Conservation (phyloP, 257 asterid genomes). For the Parsonsia alboflavescens region DNA sequence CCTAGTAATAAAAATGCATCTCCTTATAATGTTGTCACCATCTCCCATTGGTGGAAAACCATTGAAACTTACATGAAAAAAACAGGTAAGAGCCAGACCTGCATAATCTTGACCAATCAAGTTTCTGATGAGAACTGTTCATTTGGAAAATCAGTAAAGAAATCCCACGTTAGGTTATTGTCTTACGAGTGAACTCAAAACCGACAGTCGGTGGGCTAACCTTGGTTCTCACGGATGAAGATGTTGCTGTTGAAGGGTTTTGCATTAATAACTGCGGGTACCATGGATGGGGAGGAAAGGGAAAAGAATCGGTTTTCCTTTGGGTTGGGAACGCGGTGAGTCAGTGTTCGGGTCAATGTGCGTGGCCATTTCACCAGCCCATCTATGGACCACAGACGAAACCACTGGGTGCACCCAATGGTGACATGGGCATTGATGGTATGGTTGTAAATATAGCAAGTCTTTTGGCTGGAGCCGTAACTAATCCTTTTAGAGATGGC, state of each 20-base stretch:
- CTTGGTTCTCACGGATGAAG: conserved; percentile 28
- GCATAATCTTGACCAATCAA: conserved; percentile 13
- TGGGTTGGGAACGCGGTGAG: conserved; percentile 35
- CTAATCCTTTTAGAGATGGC: conserved; percentile 28
- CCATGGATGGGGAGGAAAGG: conserved; percentile 13
- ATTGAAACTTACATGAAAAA: conserved; percentile 19
- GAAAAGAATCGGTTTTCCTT: conserved; percentile 3
- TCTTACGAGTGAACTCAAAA: conserved; percentile 18
- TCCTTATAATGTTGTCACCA: conserved; percentile 13
- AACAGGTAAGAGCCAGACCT: conserved; percentile 20
- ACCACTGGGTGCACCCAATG: conserved; percentile 25
- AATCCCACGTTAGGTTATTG: conserved; percentile 21
- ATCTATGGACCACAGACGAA: conserved; percentile 22
- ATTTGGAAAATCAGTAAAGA: conserved; percentile 21
- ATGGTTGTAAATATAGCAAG: conserved; percentile 26
- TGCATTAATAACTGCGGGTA: conserved; percentile 31
- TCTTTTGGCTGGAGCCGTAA: conserved; percentile 28
- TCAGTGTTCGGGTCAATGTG: conserved; percentile 33
- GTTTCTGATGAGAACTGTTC: conserved; percentile 23
- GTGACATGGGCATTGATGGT: conserved; percentile 30
- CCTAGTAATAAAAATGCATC: not conserved
- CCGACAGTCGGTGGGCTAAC: conserved; percentile 14
- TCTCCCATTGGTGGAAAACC: conserved; percentile 32
- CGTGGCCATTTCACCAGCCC: conserved; percentile 25
- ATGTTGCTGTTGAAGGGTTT: conserved; percentile 29